Evolutionary conservation across 768 basidiomycete genomes (phyloP).

Genomic region (Mycena leptocephala): DNA sequence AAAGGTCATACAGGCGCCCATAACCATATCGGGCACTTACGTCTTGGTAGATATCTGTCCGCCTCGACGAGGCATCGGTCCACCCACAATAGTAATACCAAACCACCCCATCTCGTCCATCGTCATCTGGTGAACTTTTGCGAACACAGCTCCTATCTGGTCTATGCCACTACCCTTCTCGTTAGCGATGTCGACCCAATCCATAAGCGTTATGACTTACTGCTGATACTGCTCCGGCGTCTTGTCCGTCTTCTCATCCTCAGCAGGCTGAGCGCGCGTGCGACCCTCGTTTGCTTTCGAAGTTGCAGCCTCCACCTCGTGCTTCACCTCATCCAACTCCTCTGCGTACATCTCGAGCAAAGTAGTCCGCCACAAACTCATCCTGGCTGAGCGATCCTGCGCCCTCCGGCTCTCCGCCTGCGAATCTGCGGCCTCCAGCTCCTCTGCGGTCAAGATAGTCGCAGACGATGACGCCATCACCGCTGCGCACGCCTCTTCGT

Average conservation of each 20-base stretch:
- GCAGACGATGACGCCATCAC: too few relatives aligned
- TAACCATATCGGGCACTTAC: not conserved
- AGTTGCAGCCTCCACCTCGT: not conserved
- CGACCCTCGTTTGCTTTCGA: not conserved
- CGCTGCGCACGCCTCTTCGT: too few relatives aligned
- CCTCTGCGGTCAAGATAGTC: not conserved
- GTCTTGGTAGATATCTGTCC: not conserved
- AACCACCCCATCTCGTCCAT: not conserved
- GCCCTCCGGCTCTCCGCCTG: not conserved
- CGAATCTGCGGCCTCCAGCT: not conserved
- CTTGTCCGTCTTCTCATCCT: not conserved
- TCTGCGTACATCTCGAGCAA: not conserved
- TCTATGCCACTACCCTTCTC: not conserved
- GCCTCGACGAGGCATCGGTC: not conserved
- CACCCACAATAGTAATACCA: not conserved
- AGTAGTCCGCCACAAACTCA: not conserved
- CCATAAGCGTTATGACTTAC: not conserved
- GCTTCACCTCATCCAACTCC: not conserved
- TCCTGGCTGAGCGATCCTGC: not conserved
- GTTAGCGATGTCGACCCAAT: not conserved
- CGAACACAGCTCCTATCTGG: not conserved
- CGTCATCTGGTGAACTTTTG: not conserved
- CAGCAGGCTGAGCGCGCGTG: not conserved
- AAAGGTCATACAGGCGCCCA: too few relatives aligned
- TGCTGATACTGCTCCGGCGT: constrained; percentile 2